These are phyloP conservation scores for Triadica sebifera DNA, from an alignment of 345 rosid genomes.

Conservation along the genomic window DNA sequence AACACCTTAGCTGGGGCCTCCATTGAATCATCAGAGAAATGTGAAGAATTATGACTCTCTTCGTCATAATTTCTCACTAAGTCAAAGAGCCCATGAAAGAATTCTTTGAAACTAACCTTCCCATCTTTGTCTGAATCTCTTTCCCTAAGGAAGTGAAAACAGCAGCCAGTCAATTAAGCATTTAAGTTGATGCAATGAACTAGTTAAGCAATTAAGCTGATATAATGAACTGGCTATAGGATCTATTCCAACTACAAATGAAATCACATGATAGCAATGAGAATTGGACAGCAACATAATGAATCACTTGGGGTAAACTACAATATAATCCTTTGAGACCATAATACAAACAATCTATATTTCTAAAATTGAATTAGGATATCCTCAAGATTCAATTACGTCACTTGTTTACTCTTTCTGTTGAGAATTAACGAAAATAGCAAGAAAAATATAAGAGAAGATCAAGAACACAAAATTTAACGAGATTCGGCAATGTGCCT, in stretches of 20 bases:
- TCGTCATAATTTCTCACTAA: slow-evolving; percentile 85
- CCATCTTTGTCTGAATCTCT: slow-evolving; percentile 93
- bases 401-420: too few species aligned
- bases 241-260: background rate
- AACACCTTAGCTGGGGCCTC: slow-evolving; percentile 74
- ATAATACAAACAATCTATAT: too few species aligned
- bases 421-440: too few species aligned
- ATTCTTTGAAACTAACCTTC: slow-evolving; percentile 73
- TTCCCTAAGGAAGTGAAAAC: slow-evolving; percentile 51
- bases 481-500: too few species aligned
- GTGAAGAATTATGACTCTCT: slow-evolving; percentile 61
- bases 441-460: too few species aligned
- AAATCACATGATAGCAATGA: background rate
- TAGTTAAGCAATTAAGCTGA: slow-evolving; percentile 4
- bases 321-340: too few species aligned
- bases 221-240: background rate
- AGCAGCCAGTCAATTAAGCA: slow-evolving; percentile 7
- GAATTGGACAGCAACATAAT: background rate
- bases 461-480: too few species aligned
- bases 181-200: slow-evolving; percentile 7
- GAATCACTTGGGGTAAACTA: background rate
- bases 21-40: slow-evolving; percentile 52
- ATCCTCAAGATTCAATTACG: too few species aligned
- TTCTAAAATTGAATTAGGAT: too few species aligned
- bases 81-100: slow-evolving; percentile 89